Evolutionary conservation across 2,329 filamentous ascomycete genomes (phyloP).

Genomic region (Rugonectria rugulosa): DNA sequence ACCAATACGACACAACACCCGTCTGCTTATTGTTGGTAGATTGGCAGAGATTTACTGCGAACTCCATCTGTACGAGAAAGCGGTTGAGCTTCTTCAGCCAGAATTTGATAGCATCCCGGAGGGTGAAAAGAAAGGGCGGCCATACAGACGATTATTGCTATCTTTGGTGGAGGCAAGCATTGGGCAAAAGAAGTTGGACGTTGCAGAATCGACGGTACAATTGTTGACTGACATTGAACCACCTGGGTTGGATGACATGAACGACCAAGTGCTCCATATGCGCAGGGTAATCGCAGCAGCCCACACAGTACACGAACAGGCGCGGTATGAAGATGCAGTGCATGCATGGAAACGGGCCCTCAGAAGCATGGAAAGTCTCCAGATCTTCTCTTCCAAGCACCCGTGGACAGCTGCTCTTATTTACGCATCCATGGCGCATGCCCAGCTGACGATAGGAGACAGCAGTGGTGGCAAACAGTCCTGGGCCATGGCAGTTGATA

Average conservation of each 20-base stretch:
- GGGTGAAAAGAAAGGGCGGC: conserved; percentile 27
- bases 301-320: conserved; percentile 30
- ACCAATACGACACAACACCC: conserved; percentile 38
- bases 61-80: conserved; percentile 34
- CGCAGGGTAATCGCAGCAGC: conserved; percentile 39
- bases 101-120: conserved; percentile 32
- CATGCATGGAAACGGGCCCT: conserved; percentile 30
- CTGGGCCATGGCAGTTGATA: conserved; percentile 37
- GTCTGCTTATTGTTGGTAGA: conserved; percentile 36
- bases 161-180: conserved; percentile 36
- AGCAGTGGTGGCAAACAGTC: conserved; percentile 18
- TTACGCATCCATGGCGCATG: conserved; percentile 41
- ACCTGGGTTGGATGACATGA: conserved; percentile 37
- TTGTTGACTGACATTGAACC: conserved; percentile 30
- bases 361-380: conserved; percentile 28
- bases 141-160: conserved; percentile 37
- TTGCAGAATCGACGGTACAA: conserved; percentile 21
- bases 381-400: conserved; percentile 32
- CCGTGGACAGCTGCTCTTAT: conserved; percentile 38
- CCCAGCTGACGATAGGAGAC: conserved; percentile 33
- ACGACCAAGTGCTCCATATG: conserved; percentile 44
- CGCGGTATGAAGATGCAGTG: conserved; percentile 25
- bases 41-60: conserved; percentile 43
- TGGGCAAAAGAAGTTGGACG: conserved; percentile 26
- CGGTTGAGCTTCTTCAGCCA: conserved; percentile 28